phyloP scores from a whole-genome alignment of 345 rosid species.

The Pugionium cornutum region DNA sequence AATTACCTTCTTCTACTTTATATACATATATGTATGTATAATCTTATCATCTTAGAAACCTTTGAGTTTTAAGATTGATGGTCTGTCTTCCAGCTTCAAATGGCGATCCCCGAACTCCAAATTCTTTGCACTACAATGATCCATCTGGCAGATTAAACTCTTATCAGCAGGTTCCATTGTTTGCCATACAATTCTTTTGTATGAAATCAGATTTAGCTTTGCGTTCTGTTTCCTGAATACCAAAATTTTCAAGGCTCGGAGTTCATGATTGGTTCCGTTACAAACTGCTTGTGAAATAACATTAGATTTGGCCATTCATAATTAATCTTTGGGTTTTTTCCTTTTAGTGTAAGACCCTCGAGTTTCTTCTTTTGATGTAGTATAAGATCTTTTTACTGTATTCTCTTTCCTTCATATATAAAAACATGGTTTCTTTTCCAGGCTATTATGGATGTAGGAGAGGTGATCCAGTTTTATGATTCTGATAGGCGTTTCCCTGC shows the following conservation, averaged over 20 bases:
- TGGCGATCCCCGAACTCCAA: constrained; percentile 65
- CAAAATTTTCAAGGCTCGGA: constrained; percentile 1
- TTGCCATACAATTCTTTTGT: constrained; percentile 8
- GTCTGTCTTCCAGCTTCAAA: constrained; percentile 65
- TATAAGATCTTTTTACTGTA: background rate
- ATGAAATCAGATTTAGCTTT: background rate
- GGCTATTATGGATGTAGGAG: constrained; percentile 89
- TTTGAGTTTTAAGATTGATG: background rate
- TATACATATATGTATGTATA: background rate
- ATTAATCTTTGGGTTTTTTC: background rate
- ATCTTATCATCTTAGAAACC: constrained; percentile 8
- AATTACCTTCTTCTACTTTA: constrained; percentile 13
- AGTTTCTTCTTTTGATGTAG: background rate
- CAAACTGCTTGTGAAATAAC: background rate
- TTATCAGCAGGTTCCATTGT: constrained; percentile 63
- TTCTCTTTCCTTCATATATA: background rate
- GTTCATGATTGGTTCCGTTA: background rate
- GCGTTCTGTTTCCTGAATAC: background rate
- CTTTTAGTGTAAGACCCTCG: background rate
- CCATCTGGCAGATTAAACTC: constrained; percentile 75
- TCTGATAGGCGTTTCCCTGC: constrained; percentile 76
- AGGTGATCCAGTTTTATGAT: constrained; percentile 86
- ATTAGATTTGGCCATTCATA: background rate
- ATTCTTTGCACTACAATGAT: constrained; percentile 83
- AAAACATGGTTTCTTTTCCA: constrained; percentile 35